Evolutionary conservation across 306 rosid species (phyloP).

Genomic region (Dryas octopetala): DNA sequence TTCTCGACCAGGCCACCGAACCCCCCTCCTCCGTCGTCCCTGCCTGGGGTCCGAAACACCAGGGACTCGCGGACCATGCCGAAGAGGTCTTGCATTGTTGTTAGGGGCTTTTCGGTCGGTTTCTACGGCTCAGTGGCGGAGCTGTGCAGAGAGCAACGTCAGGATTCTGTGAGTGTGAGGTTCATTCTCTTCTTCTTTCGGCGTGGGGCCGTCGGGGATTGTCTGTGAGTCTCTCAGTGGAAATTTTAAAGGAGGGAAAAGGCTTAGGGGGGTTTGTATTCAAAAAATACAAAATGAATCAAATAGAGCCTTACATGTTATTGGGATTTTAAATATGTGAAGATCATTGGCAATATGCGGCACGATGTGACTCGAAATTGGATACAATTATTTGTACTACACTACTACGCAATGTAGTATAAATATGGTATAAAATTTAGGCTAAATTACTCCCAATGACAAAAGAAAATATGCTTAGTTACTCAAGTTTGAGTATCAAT

Average conservation of each 20-base stretch:
- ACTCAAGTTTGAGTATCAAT: too few species aligned
- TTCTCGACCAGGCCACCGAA: slow-evolving; percentile 66
- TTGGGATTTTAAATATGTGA: too few species aligned
- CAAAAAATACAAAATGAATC: slow-evolving; percentile 15
- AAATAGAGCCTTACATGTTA: too few species aligned
- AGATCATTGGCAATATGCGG: too few species aligned
- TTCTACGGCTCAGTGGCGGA: slow-evolving; percentile 1
- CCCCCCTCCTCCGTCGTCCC: slow-evolving; percentile 35
- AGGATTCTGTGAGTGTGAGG: slow-evolving; percentile 31
- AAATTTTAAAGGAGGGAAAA: slow-evolving; percentile 40
- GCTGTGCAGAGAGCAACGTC: slow-evolving; percentile 1
- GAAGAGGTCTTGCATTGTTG: slow-evolving; percentile 67
- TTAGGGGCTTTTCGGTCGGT: not conserved
- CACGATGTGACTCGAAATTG: too few species aligned
- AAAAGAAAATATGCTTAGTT: too few species aligned
- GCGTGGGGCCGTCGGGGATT: not conserved
- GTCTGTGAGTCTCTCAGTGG: not conserved
- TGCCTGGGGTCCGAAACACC: slow-evolving; percentile 45
- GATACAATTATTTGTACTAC: too few species aligned
- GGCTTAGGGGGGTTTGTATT: slow-evolving; percentile 23
- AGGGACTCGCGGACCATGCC: slow-evolving; percentile 86
- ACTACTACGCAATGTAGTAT: too few species aligned
- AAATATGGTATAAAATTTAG: too few species aligned
- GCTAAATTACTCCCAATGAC: too few species aligned
- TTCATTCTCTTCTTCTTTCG: slow-evolving; percentile 1